Base-by-base conservation (phyloP, 331 rosid genomes). In the Rosa hybrid region DNA sequence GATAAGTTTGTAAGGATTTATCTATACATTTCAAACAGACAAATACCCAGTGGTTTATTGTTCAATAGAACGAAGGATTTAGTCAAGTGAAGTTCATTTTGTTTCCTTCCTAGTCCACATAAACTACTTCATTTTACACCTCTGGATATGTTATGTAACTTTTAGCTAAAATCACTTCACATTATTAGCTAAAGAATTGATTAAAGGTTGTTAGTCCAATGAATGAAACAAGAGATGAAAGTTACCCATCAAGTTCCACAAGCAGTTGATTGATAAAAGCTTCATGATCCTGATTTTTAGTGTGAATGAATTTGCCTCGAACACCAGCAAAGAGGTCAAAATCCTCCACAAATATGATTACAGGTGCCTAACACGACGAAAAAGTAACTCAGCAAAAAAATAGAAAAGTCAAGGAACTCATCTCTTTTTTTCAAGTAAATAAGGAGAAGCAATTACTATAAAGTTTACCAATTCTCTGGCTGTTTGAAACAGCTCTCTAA, bases 191-290 rank as follows among this genome's bases (percentile, higher is more conserved):
- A 45, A 76, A 76, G 59, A 44, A 76, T 45, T 23, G 4, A 45
- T 51, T 75, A 17, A 75, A 57, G 70, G 68, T 45, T 57, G 39
- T 42, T 25, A 45, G 30, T 62, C 51, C 50, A 30, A 62, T 23
- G 49, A 42, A 44, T 1, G 27, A 60, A 68, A 77, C 20, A 74
- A 65, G 74, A 78, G 80, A 77, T 74, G 60, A 77, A 53, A 64
- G 67, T 81, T 93, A 94, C 98, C 98, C 98, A 83, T 94, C 98
- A 84, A 94, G 98, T 84, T 94, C 98, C 88, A 94, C 98, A 65
- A 94, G 98, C 83, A 94, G 89, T 88, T 94, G 98, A 90, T 94
- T 94, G 77, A 94, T 94, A 90, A 94, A 94, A 86, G 98, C 82
- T 81, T 94, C 98, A 2, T 94, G 98, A 81, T 94, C 98, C 88